These are phyloP conservation scores for Xerocomus nothofagi DNA, from an alignment of 1,284 basidiomycete species.

Conservation along the genomic window DNA sequence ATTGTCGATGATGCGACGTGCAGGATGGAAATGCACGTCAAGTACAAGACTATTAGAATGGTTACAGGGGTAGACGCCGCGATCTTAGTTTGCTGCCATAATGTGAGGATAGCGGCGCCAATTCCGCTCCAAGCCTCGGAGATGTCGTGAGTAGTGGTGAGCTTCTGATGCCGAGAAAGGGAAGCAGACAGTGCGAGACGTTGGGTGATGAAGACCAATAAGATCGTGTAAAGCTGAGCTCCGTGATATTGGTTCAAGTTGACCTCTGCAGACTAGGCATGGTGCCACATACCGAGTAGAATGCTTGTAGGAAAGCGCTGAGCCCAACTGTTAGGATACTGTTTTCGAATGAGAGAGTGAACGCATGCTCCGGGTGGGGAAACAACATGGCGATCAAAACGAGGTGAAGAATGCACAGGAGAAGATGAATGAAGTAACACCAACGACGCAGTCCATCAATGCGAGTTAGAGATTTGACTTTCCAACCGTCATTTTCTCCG, in stretches of 20 bases:
- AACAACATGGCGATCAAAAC: not conserved
- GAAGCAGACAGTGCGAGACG: not conserved
- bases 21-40: not conserved
- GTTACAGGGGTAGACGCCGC: not conserved
- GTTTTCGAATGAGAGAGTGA: slow-evolving; percentile 3
- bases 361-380: slow-evolving; percentile 2
- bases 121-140: slow-evolving; percentile 5
- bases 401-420: slow-evolving; percentile 8
- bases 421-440: slow-evolving; percentile 7
- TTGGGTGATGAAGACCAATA: slow-evolving; percentile 6
- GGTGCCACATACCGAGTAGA: slow-evolving; percentile 10
- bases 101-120: not conserved
- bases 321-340: slow-evolving; percentile 2
- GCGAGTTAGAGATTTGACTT: not conserved
- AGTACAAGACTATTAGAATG: not conserved
- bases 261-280: not conserved
- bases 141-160: slow-evolving; percentile 6
- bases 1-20: slow-evolving; percentile 5
- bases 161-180: not conserved
- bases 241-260: not conserved
- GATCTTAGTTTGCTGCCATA: slow-evolving; percentile 7
- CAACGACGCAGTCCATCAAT: not conserved
- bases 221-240: slow-evolving; percentile 2
- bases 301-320: slow-evolving; percentile 13
- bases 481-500: not conserved